Evolutionary conservation across 192 early-diverging fungal genomes (phyloP).

Genomic region (Coemansia sp.): DNA sequence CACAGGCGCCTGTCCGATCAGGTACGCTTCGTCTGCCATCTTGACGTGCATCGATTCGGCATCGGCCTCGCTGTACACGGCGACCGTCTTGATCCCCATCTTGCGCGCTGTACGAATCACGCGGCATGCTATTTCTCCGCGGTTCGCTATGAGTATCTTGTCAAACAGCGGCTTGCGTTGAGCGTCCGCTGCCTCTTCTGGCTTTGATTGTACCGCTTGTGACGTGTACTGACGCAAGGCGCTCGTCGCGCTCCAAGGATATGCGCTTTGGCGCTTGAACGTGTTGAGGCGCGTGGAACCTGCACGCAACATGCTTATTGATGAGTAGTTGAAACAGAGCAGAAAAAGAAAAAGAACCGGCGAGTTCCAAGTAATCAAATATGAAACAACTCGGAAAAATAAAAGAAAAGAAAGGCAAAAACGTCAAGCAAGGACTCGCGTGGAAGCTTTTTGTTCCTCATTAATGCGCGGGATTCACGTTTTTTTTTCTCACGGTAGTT

Average conservation of each 20-base stretch:
- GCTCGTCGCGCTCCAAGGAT: not conserved
- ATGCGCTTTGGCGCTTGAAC: not conserved
- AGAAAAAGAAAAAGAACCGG: not conserved
- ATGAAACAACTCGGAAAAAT: not conserved
- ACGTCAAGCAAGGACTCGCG: not conserved
- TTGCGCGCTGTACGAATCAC: slow-evolving; percentile 78
- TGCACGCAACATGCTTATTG: not conserved
- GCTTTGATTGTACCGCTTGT: not conserved
- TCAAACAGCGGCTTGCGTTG: slow-evolving; percentile 75
- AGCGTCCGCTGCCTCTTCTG: not conserved
- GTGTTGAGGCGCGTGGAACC: not conserved
- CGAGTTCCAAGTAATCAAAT: too few relatives aligned
- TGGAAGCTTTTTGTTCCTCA: not conserved
- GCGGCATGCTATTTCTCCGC: slow-evolving; percentile 83
- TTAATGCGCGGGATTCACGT: not conserved
- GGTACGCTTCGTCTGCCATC: slow-evolving; percentile 92
- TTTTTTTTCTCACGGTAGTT: slow-evolving; percentile 1
- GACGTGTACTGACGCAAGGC: not conserved
- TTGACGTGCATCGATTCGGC: slow-evolving; percentile 77
- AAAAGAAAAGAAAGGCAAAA: not conserved
- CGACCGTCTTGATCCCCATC: slow-evolving; percentile 94
- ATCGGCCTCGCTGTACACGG: slow-evolving; percentile 92
- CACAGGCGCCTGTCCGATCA: slow-evolving; percentile 81
- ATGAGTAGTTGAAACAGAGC: not conserved
- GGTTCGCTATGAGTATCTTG: slow-evolving; percentile 96